Percentiles rank a stretch among this genome's conserved stretches.
These are phyloP conservation scores for Tribonema minus DNA, from an alignment of 108 stramenopile genomes.

Conservation along the genomic window DNA sequence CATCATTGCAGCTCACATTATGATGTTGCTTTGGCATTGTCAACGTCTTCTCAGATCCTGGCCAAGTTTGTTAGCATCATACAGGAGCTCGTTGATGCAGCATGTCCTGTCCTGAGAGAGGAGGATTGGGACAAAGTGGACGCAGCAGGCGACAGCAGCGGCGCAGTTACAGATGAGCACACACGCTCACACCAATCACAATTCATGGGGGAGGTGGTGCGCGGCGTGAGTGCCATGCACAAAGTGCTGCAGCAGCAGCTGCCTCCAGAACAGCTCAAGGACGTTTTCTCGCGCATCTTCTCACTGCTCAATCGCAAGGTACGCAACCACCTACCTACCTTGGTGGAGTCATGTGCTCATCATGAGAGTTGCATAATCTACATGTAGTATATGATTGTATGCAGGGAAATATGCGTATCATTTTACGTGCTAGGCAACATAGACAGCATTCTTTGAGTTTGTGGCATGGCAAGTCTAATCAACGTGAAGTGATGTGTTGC, in stretches of 20 bases:
- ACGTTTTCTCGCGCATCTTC: slow-evolving; percentile 67
- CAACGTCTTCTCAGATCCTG: slow-evolving; percentile 68
- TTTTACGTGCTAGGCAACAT: no score
- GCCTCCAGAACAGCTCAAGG: slow-evolving; percentile 81
- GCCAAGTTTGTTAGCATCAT: slow-evolving; percentile 93
- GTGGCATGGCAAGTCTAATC: no score
- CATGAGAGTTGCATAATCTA: no score
- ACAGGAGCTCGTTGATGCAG: slow-evolving; percentile 79
- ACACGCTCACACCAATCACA: background rate
- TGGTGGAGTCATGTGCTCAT: no score
- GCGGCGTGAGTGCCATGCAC: slow-evolving; percentile 83
- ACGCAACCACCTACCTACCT: no score
- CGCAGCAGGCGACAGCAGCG: background rate
- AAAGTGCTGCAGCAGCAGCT: slow-evolving; percentile 78
- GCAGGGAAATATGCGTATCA: no score
- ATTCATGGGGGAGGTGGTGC: slow-evolving; percentile 80
- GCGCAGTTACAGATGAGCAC: background rate
- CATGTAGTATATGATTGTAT: no score
- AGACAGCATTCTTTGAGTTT: no score
- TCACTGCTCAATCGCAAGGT: background rate
- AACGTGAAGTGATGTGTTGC: no score
- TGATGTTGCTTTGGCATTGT: no score
- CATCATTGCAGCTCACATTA: no score
- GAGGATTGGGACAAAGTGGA: slow-evolving; percentile 59
- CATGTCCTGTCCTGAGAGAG: slow-evolving; percentile 63